Evolutionary conservation across 2,329 filamentous ascomycete species (phyloP).

Genomic region (Didymella pomorum): DNA sequence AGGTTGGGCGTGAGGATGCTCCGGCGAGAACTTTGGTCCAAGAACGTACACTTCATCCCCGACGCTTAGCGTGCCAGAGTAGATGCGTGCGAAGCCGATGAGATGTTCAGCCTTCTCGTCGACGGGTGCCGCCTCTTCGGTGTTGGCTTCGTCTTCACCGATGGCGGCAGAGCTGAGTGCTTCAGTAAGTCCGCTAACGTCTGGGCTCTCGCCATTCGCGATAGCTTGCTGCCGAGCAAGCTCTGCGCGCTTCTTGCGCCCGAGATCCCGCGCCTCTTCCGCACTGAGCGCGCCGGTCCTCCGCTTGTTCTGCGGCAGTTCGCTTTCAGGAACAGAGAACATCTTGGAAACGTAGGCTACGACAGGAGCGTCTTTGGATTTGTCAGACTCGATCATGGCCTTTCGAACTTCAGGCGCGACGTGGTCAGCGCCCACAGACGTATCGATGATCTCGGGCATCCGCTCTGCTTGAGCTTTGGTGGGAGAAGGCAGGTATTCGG

Average conservation of each 20-base stretch:
- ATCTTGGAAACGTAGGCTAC: slow-evolving; percentile 98
- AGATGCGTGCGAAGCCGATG: slow-evolving; percentile 92
- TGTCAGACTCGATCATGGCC: slow-evolving; percentile 85
- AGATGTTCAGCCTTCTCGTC: slow-evolving; percentile 82
- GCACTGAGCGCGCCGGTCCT: slow-evolving; percentile 73
- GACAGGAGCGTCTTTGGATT: slow-evolving; percentile 73
- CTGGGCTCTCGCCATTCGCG: slow-evolving; percentile 50
- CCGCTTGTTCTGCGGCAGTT: slow-evolving; percentile 86
- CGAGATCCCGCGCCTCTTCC: slow-evolving; percentile 89
- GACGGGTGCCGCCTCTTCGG: slow-evolving; percentile 56
- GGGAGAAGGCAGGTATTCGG: slow-evolving; percentile 90
- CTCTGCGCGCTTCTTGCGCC: slow-evolving; percentile 86
- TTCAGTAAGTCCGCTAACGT: slow-evolving; percentile 63
- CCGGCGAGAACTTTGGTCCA: slow-evolving; percentile 90
- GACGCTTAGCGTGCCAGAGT: slow-evolving; percentile 87
- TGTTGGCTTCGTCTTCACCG: slow-evolving; percentile 48
- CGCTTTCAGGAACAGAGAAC: slow-evolving; percentile 92
- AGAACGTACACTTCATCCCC: slow-evolving; percentile 92
- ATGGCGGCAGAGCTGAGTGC: slow-evolving; percentile 69
- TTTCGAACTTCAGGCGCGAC: slow-evolving; percentile 74
- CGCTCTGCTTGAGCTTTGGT: slow-evolving; percentile 79
- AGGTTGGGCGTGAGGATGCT: slow-evolving; percentile 73
- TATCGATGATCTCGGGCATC: slow-evolving; percentile 78
- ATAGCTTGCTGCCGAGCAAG: slow-evolving; percentile 80
- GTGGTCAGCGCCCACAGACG: slow-evolving; percentile 77